phyloP scores from a whole-genome alignment of 768 basidiomycete genomes.

The Tylopilus vinaceipallidus region DNA sequence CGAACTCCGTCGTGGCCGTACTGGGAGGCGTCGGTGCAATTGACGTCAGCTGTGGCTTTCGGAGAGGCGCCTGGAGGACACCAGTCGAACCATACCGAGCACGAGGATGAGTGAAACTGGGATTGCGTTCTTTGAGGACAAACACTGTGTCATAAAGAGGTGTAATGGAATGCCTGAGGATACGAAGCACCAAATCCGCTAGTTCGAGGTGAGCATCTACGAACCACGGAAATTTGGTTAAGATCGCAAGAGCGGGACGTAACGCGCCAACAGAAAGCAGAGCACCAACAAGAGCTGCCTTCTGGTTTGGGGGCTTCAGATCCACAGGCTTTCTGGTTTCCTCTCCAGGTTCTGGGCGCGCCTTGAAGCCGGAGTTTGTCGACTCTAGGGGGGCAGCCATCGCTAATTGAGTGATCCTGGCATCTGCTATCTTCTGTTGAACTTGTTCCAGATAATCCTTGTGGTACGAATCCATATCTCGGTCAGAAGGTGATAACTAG shows the following conservation, averaged over 20 bases:
- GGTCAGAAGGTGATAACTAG: constrained; percentile 74
- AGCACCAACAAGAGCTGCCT: constrained; percentile 71
- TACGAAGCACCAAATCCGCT: constrained; percentile 81
- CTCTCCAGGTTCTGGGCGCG: constrained; percentile 38
- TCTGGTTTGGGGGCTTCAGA: constrained; percentile 64
- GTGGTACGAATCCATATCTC: constrained; percentile 65
- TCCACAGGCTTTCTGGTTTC: constrained; percentile 37
- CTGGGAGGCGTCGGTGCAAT: constrained; percentile 80
- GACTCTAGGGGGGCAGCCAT: constrained; percentile 82
- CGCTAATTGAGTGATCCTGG: constrained; percentile 74
- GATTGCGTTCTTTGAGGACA: constrained; percentile 56
- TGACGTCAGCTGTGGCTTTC: constrained; percentile 68
- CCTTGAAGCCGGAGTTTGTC: constrained; percentile 38
- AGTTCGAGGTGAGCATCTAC: constrained; percentile 79
- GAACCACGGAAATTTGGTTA: constrained; percentile 84
- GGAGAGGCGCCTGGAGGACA: constrained; percentile 46
- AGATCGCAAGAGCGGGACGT: constrained; percentile 70
- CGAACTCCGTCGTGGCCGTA: constrained; percentile 71
- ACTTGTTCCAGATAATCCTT: constrained; percentile 66
- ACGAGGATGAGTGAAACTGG: constrained; percentile 62
- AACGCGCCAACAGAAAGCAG: constrained; percentile 87
- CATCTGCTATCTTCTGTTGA: constrained; percentile 60
- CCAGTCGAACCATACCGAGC: constrained; percentile 62
- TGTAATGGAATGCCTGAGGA: constrained; percentile 65
- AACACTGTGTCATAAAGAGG: constrained; percentile 57